Evolutionary conservation across 306 rosid species (phyloP).

Genomic region (Mucuna pruriens): DNA sequence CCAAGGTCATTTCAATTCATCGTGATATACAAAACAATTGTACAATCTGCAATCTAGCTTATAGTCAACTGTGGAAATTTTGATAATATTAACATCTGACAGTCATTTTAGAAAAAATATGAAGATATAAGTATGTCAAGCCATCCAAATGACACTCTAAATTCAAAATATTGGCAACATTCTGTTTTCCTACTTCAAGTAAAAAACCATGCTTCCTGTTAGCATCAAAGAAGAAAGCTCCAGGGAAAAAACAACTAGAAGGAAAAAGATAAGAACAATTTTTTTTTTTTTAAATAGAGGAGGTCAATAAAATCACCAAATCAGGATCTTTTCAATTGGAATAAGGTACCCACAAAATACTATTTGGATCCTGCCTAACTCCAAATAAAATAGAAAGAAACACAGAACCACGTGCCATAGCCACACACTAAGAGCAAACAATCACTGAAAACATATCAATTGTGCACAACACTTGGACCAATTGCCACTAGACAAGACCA

Average conservation of each 20-base stretch:
- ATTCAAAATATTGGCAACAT: conserved; percentile 4
- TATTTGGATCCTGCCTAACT: not conserved
- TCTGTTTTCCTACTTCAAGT: not conserved
- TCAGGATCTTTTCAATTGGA: not conserved
- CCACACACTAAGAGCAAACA: not conserved
- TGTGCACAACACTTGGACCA: not conserved
- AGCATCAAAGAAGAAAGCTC: not conserved
- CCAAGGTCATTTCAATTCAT: not conserved
- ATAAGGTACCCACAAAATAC: not conserved
- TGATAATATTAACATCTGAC: not conserved
- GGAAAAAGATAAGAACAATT: not conserved
- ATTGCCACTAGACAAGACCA: conserved; percentile 2
- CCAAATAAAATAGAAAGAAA: not conserved
- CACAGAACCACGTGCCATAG: not conserved
- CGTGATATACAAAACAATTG: not conserved
- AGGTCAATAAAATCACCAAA: not conserved
- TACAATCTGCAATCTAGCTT: not conserved
- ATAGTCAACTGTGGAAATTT: not conserved
- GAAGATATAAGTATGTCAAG: not conserved
- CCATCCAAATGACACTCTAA: not conserved
- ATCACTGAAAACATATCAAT: not conserved
- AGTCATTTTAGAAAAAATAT: not conserved
- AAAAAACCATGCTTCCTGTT: not conserved
- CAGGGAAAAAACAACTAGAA: not conserved
- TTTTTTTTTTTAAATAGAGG: not conserved